Percentiles rank a stretch among this genome's conserved stretches.
phyloP scores from a whole-genome alignment of 345 rosid species.

The Syzygium jambos region DNA sequence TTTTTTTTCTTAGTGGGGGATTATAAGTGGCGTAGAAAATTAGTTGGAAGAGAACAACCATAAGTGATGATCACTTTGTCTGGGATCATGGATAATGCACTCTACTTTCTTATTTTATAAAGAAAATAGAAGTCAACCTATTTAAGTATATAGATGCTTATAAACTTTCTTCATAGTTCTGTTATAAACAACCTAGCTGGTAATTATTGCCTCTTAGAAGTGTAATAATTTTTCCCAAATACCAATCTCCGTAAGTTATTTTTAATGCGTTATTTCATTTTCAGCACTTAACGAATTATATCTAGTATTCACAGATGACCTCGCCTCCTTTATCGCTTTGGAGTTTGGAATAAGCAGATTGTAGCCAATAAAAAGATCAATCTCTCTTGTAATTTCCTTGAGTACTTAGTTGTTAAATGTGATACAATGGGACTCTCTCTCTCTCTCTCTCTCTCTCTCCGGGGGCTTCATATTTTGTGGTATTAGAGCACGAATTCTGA shows the following conservation, averaged over 20 bases:
- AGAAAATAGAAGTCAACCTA: not conserved
- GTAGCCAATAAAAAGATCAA: not conserved
- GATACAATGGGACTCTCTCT: not conserved
- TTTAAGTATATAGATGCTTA: not conserved
- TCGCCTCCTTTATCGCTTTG: not conserved
- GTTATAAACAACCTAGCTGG: not conserved
- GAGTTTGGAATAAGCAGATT: not conserved
- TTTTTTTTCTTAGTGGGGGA: not conserved
- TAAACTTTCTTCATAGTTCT: not conserved
- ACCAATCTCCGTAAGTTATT: not conserved
- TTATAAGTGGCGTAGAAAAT: not conserved
- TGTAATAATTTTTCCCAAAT: not conserved
- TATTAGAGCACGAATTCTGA: not conserved
- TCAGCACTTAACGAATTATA: not conserved
- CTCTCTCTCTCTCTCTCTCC: too few relatives aligned
- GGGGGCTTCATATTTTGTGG: not conserved
- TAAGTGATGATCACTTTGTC: not conserved
- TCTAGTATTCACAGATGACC: not conserved
- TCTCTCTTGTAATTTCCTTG: not conserved
- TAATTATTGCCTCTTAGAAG: not conserved
- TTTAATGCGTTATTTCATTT: not conserved
- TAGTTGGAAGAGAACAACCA: not conserved
- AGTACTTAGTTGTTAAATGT: not conserved
- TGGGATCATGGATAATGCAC: not conserved
- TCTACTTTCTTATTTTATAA: not conserved